Evolutionary conservation across 2,329 filamentous ascomycete species (phyloP), one percentile per base, ranked within the genome.

Genomic region (Xylariaceae sp.): DNA sequence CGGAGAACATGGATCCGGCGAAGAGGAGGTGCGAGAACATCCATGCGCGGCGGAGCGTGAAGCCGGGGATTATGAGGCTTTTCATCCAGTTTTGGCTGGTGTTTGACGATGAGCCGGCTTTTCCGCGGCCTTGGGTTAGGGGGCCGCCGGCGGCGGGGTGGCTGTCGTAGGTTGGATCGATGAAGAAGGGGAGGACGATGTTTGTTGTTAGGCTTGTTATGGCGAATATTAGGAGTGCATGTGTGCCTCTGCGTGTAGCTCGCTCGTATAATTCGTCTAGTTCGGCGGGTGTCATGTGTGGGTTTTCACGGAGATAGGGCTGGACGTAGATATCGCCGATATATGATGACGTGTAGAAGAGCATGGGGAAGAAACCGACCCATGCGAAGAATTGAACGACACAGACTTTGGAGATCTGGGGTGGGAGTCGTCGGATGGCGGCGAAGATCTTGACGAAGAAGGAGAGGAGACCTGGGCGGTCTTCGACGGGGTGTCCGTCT

Each of bases 331-430:
- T 89, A 71, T 96, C 91, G 62, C 90, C 92, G 66, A 97, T 88
- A 73, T 94, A 97, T 15, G 91, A 95, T 1, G 92, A 96, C 4
- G 91, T 91, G 77, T 97, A 97, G 76, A 96, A 97, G 2, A 97
- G 81, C 73, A 96, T 92, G 0, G 92, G 92, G 69, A 97, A 97
- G 85, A 93, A 97, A 55, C 91, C 93, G 58, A 97, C 87, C 92
- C 92, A 97, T 4, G 91, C 90, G 62, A 87, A 92, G 67, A 93
- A 85, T 71, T 94, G 89, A 0, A 92, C 88, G 64, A 86, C 77
- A 70, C 92, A 97, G 44, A 97, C 90, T 64, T 85, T 87, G 63
- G 82, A 82, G 64, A 94, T 91, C 74, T 96, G 92, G 0, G 87
- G 87, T 0, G 93, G 92, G 5, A 97, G 79, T 45, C 86, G 83